These are phyloP conservation scores for Alternaria arbusti DNA, from an alignment of 2,329 filamentous ascomycete genomes.

Conservation along the genomic window DNA sequence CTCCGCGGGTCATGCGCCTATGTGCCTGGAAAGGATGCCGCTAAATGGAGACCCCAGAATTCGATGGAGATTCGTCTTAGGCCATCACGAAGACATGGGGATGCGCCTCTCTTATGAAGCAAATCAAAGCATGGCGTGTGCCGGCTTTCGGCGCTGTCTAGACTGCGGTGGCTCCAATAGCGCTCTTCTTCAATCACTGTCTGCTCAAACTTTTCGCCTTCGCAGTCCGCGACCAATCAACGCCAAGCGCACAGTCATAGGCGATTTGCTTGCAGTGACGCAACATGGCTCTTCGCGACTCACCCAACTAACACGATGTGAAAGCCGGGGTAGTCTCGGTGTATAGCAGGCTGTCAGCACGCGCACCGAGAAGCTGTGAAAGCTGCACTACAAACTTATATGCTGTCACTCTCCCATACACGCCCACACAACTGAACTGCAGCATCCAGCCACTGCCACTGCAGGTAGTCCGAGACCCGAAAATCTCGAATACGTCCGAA, in stretches of 20 bases:
- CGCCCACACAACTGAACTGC: neutral
- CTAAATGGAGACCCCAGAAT: slow-evolving; percentile 9
- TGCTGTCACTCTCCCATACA: neutral
- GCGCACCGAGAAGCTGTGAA: neutral
- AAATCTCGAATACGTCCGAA: slow-evolving; percentile 10
- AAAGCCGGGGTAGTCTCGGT: neutral
- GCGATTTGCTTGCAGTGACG: slow-evolving; percentile 6
- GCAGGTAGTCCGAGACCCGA: slow-evolving; percentile 14
- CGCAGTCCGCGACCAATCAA: slow-evolving; percentile 20
- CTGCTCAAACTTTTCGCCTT: slow-evolving; percentile 15
- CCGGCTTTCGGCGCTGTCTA: slow-evolving; percentile 3
- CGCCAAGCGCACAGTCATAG: slow-evolving; percentile 19
- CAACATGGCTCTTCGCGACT: slow-evolving; percentile 9
- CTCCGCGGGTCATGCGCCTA: slow-evolving; percentile 13
- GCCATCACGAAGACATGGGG: slow-evolving; percentile 3
- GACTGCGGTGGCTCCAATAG: slow-evolving; percentile 6
- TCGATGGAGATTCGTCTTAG: slow-evolving; percentile 5
- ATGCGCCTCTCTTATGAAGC: slow-evolving; percentile 7
- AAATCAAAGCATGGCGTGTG: slow-evolving; percentile 1
- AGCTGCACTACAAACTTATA: neutral
- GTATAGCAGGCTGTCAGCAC: neutral
- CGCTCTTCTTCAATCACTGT: slow-evolving; percentile 13
- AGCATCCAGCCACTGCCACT: neutral
- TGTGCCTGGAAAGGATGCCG: slow-evolving; percentile 3
- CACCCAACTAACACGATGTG: neutral